Evolutionary conservation across 352 stramenopile species (phyloP).

Genomic region (Globisporangium polare): DNA sequence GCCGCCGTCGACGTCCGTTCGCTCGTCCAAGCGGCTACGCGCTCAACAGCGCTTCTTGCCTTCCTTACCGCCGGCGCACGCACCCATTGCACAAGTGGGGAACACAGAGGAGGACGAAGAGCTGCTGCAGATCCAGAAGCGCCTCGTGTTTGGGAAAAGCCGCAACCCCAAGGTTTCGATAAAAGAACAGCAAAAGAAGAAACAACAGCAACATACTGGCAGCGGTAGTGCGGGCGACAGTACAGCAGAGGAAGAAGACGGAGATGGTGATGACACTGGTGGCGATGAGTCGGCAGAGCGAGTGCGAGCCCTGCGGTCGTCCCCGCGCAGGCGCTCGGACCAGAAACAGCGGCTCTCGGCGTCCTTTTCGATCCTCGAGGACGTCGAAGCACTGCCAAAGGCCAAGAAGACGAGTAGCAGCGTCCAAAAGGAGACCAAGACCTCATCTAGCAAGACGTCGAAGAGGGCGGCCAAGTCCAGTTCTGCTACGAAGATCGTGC

Average conservation of each 20-base stretch:
- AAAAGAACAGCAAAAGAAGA: background rate
- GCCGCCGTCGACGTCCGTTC: conserved; percentile 7
- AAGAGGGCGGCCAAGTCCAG: background rate
- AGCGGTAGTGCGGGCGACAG: conserved; percentile 2
- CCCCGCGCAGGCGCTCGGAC: background rate
- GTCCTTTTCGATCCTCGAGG: conserved; percentile 14
- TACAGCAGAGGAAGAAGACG: conserved; percentile 2
- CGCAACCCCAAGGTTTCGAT: conserved; percentile 4
- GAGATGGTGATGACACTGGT: background rate
- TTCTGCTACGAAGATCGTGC: conserved; percentile 3
- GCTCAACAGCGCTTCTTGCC: conserved; percentile 13
- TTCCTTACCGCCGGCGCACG: conserved; percentile 13
- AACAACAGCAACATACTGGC: background rate
- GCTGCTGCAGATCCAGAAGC: conserved; percentile 36
- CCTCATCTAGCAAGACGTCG: too few species aligned
- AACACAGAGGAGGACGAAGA: conserved; percentile 26
- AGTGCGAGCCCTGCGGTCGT: background rate
- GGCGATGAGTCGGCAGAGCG: background rate
- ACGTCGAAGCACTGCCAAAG: conserved; percentile 9
- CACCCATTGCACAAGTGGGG: conserved; percentile 23
- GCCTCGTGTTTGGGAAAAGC: conserved; percentile 15
- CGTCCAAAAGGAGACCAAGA: background rate
- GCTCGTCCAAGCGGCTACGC: conserved; percentile 15
- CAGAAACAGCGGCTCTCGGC: conserved; percentile 4
- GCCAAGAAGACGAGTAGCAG: background rate